Conservation (phyloP, 306 rosid genomes). For the Quercus gilva region DNA sequence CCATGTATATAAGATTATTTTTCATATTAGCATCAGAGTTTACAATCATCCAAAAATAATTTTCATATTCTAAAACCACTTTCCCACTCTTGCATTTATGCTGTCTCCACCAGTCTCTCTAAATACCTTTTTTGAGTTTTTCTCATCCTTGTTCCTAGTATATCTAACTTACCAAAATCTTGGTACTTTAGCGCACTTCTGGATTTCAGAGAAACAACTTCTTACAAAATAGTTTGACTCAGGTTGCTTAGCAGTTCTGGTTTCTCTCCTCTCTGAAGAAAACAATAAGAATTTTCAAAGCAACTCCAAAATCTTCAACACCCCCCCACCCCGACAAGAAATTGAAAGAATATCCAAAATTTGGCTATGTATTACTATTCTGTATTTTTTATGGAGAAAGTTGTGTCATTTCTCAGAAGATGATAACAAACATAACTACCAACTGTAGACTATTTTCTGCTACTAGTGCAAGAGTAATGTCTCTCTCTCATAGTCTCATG, state of each 20-base stretch:
- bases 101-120: background rate
- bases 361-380: background rate
- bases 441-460: slow-evolving; percentile 9
- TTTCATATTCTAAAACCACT: background rate
- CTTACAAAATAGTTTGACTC: too few relatives aligned
- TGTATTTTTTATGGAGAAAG: background rate
- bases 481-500: slow-evolving; percentile 1
- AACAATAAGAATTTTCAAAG: background rate
- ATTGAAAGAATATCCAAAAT: background rate
- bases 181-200: too few relatives aligned
- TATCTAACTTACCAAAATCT: too few relatives aligned
- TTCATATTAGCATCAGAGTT: background rate
- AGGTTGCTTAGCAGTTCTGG: background rate
- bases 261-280: background rate
- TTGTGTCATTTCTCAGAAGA: background rate
- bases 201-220: too few relatives aligned
- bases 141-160: too few relatives aligned
- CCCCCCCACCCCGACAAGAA: background rate
- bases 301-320: background rate
- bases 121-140: background rate
- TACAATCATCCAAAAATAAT: background rate
- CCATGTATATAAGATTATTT: too few relatives aligned
- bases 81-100: background rate
- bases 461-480: slow-evolving; percentile 10
- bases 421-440: background rate